A percentile compares a stretch with the other conserved stretches of the same genome.
Conservation (phyloP, 2,329 filamentous ascomycete genomes). For the Chrysoporthe austroafricana region DNA sequence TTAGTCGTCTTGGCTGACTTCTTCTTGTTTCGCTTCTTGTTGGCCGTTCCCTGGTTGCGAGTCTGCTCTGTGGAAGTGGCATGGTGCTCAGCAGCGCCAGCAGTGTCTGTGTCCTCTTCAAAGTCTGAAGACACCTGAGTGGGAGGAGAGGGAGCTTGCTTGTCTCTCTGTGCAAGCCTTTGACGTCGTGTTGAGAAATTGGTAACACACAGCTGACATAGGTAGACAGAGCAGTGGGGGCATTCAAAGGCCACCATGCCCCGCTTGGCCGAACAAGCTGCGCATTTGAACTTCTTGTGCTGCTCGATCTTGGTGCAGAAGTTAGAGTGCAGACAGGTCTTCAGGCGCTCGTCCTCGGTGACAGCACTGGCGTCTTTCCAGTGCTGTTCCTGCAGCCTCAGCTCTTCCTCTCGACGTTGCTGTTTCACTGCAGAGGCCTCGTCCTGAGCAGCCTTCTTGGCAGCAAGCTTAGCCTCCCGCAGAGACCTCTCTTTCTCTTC, state of each 20-base stretch:
- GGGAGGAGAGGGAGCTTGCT: background rate
- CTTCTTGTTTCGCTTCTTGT: conserved; percentile 1
- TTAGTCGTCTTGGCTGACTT: background rate
- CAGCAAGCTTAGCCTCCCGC: conserved; percentile 2
- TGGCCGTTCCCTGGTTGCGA: background rate
- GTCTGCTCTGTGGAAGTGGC: background rate
- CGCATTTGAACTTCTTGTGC: conserved; percentile 34
- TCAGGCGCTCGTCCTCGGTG: conserved; percentile 30
- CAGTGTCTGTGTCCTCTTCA: background rate
- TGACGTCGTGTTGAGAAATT: conserved; percentile 29
- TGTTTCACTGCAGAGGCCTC: background rate
- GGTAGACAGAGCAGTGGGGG: conserved; percentile 30
- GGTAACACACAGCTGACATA: conserved; percentile 34
- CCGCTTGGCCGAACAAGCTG: conserved; percentile 30
- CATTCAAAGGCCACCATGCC: conserved; percentile 34
- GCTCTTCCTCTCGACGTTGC: background rate
- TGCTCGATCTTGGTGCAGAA: conserved; percentile 32
- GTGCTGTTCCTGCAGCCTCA: conserved; percentile 29
- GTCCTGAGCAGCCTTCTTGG: background rate
- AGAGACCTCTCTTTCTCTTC: background rate
- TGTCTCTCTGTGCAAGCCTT: conserved; percentile 11
- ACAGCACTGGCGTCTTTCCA: conserved; percentile 28
- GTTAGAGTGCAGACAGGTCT: conserved; percentile 33
- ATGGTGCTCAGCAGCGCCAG: background rate
- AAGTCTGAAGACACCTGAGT: background rate